Percentiles rank a stretch among this genome's conserved stretches.
These are phyloP conservation scores for baker's yeast (Saccharomyces cerevisiae) DNA, from an alignment of 805 yeast genomes.

Conservation along the genomic window DNA sequence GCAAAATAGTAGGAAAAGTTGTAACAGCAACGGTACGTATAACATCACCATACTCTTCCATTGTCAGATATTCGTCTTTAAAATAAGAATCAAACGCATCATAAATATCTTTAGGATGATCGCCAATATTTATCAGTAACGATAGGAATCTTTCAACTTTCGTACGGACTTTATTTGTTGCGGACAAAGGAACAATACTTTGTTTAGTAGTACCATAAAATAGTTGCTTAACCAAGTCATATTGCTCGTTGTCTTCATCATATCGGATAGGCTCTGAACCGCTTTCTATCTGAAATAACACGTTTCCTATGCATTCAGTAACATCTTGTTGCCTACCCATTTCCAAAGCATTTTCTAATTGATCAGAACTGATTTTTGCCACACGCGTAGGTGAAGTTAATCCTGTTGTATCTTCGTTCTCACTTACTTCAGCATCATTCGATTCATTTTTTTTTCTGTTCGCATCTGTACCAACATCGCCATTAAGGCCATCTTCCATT, in stretches of 20 bases:
- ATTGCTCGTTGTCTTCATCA: constrained; percentile 73
- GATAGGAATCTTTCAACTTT: constrained; percentile 72
- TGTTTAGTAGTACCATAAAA: constrained; percentile 86
- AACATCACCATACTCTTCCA: constrained; percentile 65
- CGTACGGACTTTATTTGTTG: constrained; percentile 34
- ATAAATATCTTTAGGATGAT: constrained; percentile 80
- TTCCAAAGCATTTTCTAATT: constrained; percentile 66
- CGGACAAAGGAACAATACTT: constrained; percentile 46
- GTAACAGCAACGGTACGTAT: constrained; percentile 65
- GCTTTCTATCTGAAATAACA: constrained; percentile 81
- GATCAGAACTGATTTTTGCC: constrained; percentile 41
- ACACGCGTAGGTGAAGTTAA: constrained; percentile 19
- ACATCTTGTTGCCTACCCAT: constrained; percentile 94
- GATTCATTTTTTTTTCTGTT: background rate
- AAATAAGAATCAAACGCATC: constrained; percentile 85
- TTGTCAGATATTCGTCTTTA: constrained; percentile 52
- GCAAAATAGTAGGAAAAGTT: constrained; percentile 71
- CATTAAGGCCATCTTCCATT: background rate
- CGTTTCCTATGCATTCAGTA: constrained; percentile 93
- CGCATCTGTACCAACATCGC: constrained; percentile 2
- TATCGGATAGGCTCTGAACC: constrained; percentile 67
- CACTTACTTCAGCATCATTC: constrained; percentile 3
- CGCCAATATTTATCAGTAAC: constrained; percentile 76
- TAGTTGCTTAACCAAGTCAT: constrained; percentile 67
- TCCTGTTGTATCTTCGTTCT: constrained; percentile 7